Evolutionary conservation across 371 early-diverging fungal genomes (phyloP), one percentile per base, ranked within the genome.

Genomic region (Mortierella sp.): DNA sequence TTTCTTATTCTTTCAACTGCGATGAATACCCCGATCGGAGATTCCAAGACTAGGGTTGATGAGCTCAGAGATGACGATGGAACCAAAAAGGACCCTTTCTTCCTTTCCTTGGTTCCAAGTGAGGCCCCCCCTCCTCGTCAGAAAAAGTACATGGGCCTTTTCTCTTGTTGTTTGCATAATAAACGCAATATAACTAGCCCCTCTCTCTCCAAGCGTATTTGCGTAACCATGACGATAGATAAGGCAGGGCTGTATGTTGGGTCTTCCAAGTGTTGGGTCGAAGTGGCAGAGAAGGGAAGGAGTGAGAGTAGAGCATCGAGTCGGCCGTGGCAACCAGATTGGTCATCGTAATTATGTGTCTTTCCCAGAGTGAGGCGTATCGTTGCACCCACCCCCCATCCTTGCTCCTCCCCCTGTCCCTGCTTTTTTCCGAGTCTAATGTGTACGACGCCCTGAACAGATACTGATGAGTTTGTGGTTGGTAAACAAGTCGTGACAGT

Each of bases 321-420:
- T 45, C 44, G 26, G 34, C 44, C n/a, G 26, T 39, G 61, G 61
- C 37, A 22, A 5, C 61, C 61, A 61, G 61, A 61, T 61, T 61
- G 61, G 61, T 61, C 61, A 61, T 61, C 61, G 34, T 39, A 61
- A 61, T 61, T 61, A 39, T 9, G 39, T 61, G 61, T 6, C 37
- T 61, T 19, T 61, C 39, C 22, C 37, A 34, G 7, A 34, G 37
- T 37, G 22, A 29, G 10, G 8, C n/a, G 52, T 19, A 6, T 47
- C n/a, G 50, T 50, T 24, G 50, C 24, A 50, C 50, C n/a, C 22
- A 58, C 31, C 29, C 19, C 34, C 29, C 37, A 37, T 61, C 61
- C 61, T 34, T 31, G 34, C 34, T 37, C 2, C 24, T 9, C 61
- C 34, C 58, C 58, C 34, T 34, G 8, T 58, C 34, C 37, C 58